These are phyloP conservation scores for Hypoxylon subgilvum DNA, from an alignment of 495 filamentous ascomycete species.

Conservation along the genomic window DNA sequence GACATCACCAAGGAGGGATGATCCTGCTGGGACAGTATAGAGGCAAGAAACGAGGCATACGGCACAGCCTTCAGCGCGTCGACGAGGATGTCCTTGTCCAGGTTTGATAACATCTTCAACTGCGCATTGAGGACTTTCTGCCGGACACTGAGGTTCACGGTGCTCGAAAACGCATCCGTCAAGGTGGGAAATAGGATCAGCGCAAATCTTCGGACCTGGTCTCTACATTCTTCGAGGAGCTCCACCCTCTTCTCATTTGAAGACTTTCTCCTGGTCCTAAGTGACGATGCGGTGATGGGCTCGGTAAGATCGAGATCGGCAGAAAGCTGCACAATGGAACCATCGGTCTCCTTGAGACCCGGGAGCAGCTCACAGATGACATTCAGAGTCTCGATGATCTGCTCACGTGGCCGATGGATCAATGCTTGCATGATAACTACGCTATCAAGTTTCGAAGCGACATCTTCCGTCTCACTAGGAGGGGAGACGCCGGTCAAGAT, in stretches of 20 bases:
- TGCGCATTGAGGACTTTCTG: slow-evolving; percentile 95
- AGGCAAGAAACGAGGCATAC: slow-evolving; percentile 95
- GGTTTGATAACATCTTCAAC: slow-evolving; percentile 96
- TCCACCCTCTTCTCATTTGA: slow-evolving; percentile 78
- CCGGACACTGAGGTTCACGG: slow-evolving; percentile 96
- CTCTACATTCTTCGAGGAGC: slow-evolving; percentile 77
- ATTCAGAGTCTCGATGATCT: slow-evolving; percentile 95
- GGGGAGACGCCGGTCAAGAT: slow-evolving; percentile 96
- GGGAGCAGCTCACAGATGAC: slow-evolving; percentile 97
- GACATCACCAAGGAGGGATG: slow-evolving; percentile 84
- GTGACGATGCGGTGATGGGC: slow-evolving; percentile 43
- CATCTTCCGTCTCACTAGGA: slow-evolving; percentile 77
- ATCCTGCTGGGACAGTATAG: slow-evolving; percentile 95
- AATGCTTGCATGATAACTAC: slow-evolving; percentile 98
- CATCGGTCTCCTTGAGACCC: slow-evolving; percentile 61
- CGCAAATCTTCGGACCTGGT: slow-evolving; percentile 88
- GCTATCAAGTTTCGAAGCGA: slow-evolving; percentile 90
- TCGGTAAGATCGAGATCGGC: slow-evolving; percentile 40
- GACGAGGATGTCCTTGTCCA: slow-evolving; percentile 80
- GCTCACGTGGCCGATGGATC: slow-evolving; percentile 95
- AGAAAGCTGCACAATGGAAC: slow-evolving; percentile 31
- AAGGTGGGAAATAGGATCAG: slow-evolving; percentile 95
- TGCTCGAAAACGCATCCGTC: slow-evolving; percentile 97
- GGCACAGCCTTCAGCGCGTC: slow-evolving; percentile 89
- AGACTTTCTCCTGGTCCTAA: slow-evolving; percentile 60